Base-by-base conservation (phyloP, 768 basidiomycete species). In the Neoboletus magnificus region DNA sequence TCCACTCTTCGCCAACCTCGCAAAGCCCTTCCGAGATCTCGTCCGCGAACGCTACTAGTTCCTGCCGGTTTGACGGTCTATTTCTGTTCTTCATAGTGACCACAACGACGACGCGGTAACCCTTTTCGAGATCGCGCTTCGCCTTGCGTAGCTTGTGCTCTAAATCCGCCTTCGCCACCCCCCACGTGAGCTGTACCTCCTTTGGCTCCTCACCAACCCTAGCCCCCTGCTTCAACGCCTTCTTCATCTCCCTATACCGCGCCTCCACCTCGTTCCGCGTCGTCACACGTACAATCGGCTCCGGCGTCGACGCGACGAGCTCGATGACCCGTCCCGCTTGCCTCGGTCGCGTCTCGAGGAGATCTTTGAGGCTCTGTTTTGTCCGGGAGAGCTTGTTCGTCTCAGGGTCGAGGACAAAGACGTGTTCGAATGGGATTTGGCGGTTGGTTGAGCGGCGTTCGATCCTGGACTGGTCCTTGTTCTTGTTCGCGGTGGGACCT, bases 111-210 rank as follows among this genome's bases (percentile, higher is more conserved):
- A 91, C 81, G 10, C 79, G 73, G 32, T 74, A 69, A 0, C 87
- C 87, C 59, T 82, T 82, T 61, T 79, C 80, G 52, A 93, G 70
- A 37, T 86, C 80, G 49, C 77, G 73, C 48, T 74, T 69, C 22
- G 78, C 79, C 67, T 84, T 85, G 50, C 73, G 75, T 33, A 92
- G 55, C 68, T 90, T 92, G 69, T 86, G 86, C 36, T 74, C 75
- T 20, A 85, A 62, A 62, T 93, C 91, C 8, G 77, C 80, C 30
- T 67, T 59, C 8, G 73, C 81, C 13, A 84, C 79, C 3, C 74
- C 76, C 87, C 89, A 93, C 13, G 84, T 82, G 44, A 93, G 64
- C 70, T 88, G 86, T 5, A 90, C 74, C 73, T 89, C 85, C 73
- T 91, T 91, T 51, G 73, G 65, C 58, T 71, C 72, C 56, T 64